Conservation (phyloP, 495 filamentous ascomycete genomes). For the Astrocystis sublimbata region DNA sequence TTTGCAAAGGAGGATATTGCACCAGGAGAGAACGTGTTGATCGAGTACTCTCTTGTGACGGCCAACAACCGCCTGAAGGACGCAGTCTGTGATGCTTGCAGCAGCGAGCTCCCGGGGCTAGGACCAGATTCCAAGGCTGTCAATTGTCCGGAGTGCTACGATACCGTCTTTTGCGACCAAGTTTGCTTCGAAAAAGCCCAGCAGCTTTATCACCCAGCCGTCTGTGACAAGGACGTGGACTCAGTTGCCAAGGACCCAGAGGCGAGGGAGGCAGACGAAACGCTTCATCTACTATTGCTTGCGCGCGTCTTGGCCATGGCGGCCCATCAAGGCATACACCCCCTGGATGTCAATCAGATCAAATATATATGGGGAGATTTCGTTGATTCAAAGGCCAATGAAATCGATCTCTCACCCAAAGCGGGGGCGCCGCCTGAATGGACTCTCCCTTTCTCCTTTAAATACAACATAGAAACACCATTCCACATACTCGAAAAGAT, state of each 20-base stretch:
- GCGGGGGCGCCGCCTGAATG: conserved; percentile 57
- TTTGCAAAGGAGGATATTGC: conserved; percentile 82
- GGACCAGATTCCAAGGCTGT: conserved; percentile 48
- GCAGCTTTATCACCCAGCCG: conserved; percentile 74
- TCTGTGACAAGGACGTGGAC: conserved; percentile 84
- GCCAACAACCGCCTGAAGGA: conserved; percentile 81
- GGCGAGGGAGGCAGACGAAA: conserved; percentile 67
- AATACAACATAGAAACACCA: conserved; percentile 77
- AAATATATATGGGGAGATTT: conserved; percentile 95
- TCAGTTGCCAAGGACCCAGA: conserved; percentile 77
- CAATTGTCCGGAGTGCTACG: conserved; percentile 72
- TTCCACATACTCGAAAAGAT: conserved; percentile 87
- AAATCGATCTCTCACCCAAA: conserved; percentile 49
- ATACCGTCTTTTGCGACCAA: conserved; percentile 83
- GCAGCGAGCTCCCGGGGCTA: conserved; percentile 67
- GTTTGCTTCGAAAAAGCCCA: conserved; percentile 72
- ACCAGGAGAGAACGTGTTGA: conserved; percentile 73
- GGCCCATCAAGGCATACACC: conserved; percentile 75
- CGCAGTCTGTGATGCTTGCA: conserved; percentile 81
- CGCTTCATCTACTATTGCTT: conserved; percentile 77
- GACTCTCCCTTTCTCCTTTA: conserved; percentile 87
- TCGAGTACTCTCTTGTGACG: conserved; percentile 77
- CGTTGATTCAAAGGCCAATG: conserved; percentile 48
- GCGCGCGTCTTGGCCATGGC: conserved; percentile 83
- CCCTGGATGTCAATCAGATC: conserved; percentile 78